These are phyloP conservation scores for Zanthoxylum bungeanum DNA, from an alignment of 345 rosid genomes.

Conservation along the genomic window DNA sequence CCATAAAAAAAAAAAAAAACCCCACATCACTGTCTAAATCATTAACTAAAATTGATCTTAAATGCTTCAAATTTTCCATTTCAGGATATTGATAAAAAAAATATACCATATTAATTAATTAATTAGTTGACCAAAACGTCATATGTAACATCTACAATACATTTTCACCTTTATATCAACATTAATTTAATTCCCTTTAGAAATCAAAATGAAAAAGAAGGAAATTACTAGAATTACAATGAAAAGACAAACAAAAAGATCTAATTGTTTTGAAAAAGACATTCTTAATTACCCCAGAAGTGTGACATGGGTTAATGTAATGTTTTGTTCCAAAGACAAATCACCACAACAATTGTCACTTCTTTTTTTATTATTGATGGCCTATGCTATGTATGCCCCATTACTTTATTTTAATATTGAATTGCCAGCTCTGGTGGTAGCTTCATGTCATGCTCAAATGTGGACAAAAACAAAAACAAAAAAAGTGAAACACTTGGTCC, in stretches of 20 bases:
- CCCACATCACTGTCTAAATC: background rate
- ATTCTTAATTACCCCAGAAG: background rate
- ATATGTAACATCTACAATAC: too few species aligned
- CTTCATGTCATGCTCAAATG: constrained; percentile 8
- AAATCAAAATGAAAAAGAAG: background rate
- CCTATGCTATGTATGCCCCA: too few species aligned
- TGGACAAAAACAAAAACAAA: too few species aligned
- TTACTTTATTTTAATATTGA: too few species aligned
- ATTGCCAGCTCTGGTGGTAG: background rate
- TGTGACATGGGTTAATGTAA: background rate
- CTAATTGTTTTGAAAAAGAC: background rate
- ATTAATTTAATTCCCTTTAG: background rate
- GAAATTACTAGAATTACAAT: too few species aligned
- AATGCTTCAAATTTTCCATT: too few species aligned
- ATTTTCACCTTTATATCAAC: background rate
- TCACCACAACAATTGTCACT: background rate
- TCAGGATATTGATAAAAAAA: too few species aligned
- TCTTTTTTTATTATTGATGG: background rate
- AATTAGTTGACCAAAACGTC: too few species aligned
- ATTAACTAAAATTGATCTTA: too few species aligned
- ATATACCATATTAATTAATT: too few species aligned
- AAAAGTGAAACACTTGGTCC: background rate
- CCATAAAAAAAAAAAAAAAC: constrained; percentile 1
- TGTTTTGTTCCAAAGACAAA: background rate
- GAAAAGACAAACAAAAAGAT: background rate